Percentiles rank a stretch among this genome's conserved stretches.
phyloP scores from a whole-genome alignment of 2,329 filamentous ascomycete species.

The Helminthosporium solani region DNA sequence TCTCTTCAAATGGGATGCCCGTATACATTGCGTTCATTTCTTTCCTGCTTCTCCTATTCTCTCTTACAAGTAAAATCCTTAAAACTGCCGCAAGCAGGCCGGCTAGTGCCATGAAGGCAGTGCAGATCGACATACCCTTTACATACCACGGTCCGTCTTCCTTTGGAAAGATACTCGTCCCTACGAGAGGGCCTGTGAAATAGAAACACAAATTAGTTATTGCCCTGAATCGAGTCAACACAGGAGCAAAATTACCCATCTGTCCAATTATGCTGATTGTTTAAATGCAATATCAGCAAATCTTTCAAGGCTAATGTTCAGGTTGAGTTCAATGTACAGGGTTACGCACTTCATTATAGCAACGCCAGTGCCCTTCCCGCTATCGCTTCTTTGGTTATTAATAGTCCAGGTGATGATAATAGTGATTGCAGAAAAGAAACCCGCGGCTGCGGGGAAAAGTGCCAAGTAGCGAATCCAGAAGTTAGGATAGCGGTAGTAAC shows the following conservation, averaged over 20 bases:
- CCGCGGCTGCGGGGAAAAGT: slow-evolving; percentile 74
- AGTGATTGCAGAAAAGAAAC: slow-evolving; percentile 84
- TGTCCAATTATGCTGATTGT: slow-evolving; percentile 64
- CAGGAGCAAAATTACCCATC: slow-evolving; percentile 47
- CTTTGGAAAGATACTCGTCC: slow-evolving; percentile 57
- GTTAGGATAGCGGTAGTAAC: slow-evolving; percentile 41
- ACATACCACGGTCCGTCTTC: slow-evolving; percentile 52
- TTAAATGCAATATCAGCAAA: not conserved
- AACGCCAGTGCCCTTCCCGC: slow-evolving; percentile 72
- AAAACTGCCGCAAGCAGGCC: slow-evolving; percentile 46
- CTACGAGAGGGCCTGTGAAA: slow-evolving; percentile 55
- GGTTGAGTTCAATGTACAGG: no score
- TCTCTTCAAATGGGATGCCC: slow-evolving; percentile 29
- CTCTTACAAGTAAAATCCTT: slow-evolving; percentile 42
- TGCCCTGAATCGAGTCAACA: no score
- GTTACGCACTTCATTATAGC: slow-evolving; percentile 65
- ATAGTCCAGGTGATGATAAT: slow-evolving; percentile 85
- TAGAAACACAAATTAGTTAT: no score
- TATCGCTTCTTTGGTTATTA: slow-evolving; percentile 75
- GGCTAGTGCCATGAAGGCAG: slow-evolving; percentile 52
- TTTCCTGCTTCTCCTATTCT: slow-evolving; percentile 22
- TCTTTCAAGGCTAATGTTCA: no score
- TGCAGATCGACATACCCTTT: slow-evolving; percentile 53
- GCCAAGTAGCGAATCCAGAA: slow-evolving; percentile 64
- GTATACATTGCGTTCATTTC: slow-evolving; percentile 22